A percentile compares a stretch with the other conserved stretches of the same genome.
Conservation (phyloP, 768 basidiomycete species). For the Filobasidium floriforme region DNA sequence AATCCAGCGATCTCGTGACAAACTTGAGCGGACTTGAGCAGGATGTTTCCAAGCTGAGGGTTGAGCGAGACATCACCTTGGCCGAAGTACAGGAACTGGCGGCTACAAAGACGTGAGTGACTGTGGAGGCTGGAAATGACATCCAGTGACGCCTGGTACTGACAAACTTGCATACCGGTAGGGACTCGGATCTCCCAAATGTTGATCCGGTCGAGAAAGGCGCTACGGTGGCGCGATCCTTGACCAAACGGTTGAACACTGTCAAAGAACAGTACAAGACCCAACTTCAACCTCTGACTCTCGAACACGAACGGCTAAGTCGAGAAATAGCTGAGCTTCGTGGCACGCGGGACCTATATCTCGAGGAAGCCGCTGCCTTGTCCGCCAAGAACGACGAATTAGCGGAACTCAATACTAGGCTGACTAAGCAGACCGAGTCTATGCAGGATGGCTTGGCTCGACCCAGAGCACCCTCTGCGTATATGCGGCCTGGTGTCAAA, state of each 20-base stretch:
- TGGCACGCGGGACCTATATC: constrained; percentile 71
- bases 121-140: not conserved
- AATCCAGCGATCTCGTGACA: constrained; percentile 68
- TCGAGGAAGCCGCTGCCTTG: constrained; percentile 85
- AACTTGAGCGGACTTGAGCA: constrained; percentile 71
- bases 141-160: not conserved
- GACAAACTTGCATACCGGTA: not conserved
- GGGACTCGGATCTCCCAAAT: constrained; percentile 45
- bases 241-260: constrained; percentile 76
- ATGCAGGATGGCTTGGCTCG: constrained; percentile 39
- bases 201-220: constrained; percentile 17
- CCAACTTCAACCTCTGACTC: constrained; percentile 75
- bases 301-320: constrained; percentile 67
- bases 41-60: constrained; percentile 76
- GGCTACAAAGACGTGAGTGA: constrained; percentile 60
- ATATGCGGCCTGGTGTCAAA: constrained; percentile 18
- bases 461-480: constrained; percentile 28
- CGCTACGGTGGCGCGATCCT: constrained; percentile 53
- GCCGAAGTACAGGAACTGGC: constrained; percentile 90
- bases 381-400: constrained; percentile 89
- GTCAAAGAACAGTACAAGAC: constrained; percentile 79
- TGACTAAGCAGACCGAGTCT: constrained; percentile 66
- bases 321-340: constrained; percentile 81
- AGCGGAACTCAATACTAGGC: constrained; percentile 74
- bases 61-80: constrained; percentile 80